Conservation (phyloP, 1,139 yeast species). For the Geotrichum carabidarum region DNA sequence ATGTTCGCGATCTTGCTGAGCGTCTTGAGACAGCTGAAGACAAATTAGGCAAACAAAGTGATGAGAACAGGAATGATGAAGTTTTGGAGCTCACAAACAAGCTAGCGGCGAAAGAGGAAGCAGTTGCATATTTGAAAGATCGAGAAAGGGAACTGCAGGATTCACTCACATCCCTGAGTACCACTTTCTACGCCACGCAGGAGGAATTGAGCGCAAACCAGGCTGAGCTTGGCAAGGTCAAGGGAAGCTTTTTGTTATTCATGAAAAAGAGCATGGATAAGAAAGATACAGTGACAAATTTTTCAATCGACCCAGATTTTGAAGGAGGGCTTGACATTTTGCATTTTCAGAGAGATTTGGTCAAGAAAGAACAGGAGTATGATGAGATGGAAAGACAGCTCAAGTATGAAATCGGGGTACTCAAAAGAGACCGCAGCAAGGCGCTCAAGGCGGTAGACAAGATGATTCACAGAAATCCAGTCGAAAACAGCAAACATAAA, state of each 20-base stretch:
- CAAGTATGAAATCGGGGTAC: neutral
- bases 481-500: constrained; percentile 1
- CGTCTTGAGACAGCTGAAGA: neutral
- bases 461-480: neutral
- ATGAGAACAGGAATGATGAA: neutral
- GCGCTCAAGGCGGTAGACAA: neutral
- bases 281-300: neutral
- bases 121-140: constrained; percentile 10
- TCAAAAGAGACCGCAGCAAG: constrained; percentile 6
- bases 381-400: neutral
- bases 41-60: neutral
- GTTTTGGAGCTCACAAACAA: constrained; percentile 2
- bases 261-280: neutral
- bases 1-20: neutral
- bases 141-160: constrained; percentile 7
- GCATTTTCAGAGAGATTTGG: neutral
- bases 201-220: neutral
- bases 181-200: neutral
- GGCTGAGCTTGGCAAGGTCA: constrained; percentile 6
- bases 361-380: neutral
- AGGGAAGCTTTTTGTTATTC: neutral
- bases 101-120: constrained; percentile 11
- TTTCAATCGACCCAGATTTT: neutral
- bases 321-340: no score
- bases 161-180: neutral